A percentile compares a stretch with the other conserved stretches of the same genome.
phyloP scores from a whole-genome alignment of 495 filamentous ascomycete genomes.

The Talaromyces proteolyticus region DNA sequence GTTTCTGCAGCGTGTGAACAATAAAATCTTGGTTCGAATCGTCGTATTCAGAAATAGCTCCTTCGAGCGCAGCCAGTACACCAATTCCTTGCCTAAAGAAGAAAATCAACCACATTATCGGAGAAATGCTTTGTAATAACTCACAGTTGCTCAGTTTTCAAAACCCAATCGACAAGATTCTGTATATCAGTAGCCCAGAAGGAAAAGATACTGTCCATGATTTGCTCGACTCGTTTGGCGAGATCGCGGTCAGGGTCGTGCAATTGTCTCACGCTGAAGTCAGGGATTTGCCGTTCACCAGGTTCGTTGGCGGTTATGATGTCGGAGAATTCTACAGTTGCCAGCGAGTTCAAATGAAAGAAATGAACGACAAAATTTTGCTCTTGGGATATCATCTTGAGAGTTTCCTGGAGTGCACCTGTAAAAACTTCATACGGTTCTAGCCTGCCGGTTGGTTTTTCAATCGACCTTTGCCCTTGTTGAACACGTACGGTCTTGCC shows the following conservation, averaged over 20 bases:
- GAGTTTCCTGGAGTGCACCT: conserved; percentile 68
- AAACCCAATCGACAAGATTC: conserved; percentile 75
- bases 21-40: conserved; percentile 93
- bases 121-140: conserved; percentile 17
- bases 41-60: conserved; percentile 66
- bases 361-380: conserved; percentile 94
- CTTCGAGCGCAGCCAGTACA: conserved; percentile 73
- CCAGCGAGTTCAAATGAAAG: conserved; percentile 80
- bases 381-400: conserved; percentile 77
- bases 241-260: conserved; percentile 82
- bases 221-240: conserved; percentile 68
- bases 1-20: conserved; percentile 67
- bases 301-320: conserved; percentile 60
- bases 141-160: conserved; percentile 74
- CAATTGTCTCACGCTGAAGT: conserved; percentile 62
- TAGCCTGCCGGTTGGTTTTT: conserved; percentile 64
- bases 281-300: conserved; percentile 57
- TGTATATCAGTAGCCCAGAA: conserved; percentile 78
- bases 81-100: conserved; percentile 74
- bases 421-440: conserved; percentile 80
- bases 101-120: conserved; percentile 5
- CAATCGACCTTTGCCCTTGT: conserved; percentile 47
- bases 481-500: conserved; percentile 77
- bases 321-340: conserved; percentile 75
- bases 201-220: conserved; percentile 82